Conservation (phyloP, 129 eudicot genomes). For the Tanacetum coccineum region DNA sequence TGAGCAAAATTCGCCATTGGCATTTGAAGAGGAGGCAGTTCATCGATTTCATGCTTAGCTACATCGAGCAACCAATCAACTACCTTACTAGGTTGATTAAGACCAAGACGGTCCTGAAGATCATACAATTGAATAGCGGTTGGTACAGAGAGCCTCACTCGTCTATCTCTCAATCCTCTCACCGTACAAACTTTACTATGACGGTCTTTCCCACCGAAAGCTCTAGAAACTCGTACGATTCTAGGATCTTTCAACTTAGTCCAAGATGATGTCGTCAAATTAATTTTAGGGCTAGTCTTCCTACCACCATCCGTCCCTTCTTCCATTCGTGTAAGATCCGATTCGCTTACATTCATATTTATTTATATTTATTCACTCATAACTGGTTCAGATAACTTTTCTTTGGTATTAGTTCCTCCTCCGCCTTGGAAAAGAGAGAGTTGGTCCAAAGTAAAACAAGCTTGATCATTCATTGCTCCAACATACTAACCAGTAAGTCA, state of each 20-base stretch:
- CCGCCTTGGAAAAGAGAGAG: neutral
- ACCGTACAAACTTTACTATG: conserved; percentile 94
- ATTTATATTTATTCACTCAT: conserved; percentile 33
- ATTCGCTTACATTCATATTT: conserved; percentile 28
- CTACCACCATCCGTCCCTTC: conserved; percentile 22
- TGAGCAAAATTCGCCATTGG: conserved; percentile 45
- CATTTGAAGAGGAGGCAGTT: conserved; percentile 83
- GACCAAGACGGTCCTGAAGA: conserved; percentile 87
- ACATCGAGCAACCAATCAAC: conserved; percentile 86
- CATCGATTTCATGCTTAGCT: conserved; percentile 72
- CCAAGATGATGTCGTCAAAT: conserved; percentile 59
- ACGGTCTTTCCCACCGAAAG: conserved; percentile 89
- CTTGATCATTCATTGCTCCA: neutral
- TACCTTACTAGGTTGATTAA: conserved; percentile 84
- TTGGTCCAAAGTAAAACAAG: neutral
- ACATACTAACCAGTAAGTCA: neutral
- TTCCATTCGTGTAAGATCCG: conserved; percentile 29
- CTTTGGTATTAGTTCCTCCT: conserved; percentile 3
- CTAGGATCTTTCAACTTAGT: conserved; percentile 77
- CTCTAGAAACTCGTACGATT: conserved; percentile 87
- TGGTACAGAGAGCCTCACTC: conserved; percentile 79
- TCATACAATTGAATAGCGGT: conserved; percentile 88
- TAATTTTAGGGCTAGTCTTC: conserved; percentile 20
- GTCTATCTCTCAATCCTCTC: conserved; percentile 76
- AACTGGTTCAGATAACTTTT: conserved; percentile 2